Base-by-base conservation (phyloP, 2,329 filamentous ascomycete genomes). In the Xylaria sp. region DNA sequence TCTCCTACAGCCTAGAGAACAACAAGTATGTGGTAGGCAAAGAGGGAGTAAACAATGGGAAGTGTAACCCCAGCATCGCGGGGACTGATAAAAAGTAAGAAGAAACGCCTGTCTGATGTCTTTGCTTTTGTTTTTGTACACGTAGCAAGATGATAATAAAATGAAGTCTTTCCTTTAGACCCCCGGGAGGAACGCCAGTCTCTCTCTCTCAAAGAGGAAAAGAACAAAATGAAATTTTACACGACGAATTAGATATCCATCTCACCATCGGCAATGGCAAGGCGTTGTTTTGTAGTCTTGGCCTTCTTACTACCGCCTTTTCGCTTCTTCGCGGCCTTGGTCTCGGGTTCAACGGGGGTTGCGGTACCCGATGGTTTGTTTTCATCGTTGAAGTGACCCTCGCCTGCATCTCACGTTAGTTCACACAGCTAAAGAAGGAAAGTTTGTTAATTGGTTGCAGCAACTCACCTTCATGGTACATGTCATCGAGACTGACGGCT, bases 381-480 rank as follows among this genome's bases (percentile, higher is more conserved):
- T 75, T 86, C 87, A 79, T 97, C 94, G 75, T 98, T 95, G 82
- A 99, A 99, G 80, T 97, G 90, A 69, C 96, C 96, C 86, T 99
- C 96, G 76, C 95, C 95, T 98, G 77, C 63, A 56, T 63, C 70
- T 52, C 58, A 50, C 1, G 76, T 86, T 78, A 83, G 79, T 71
- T 72, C 32, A 60, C 62, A 61, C 41, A 61, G 37, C 44, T n/a
- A 44, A 39, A n/a, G 25, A 41, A 18, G 25, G 41, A 66, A 52
- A 37, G 5, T n/a, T 39, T 6, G 13, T 48, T 25, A 12, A 13
- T 1, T 20, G 6, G 70, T n/a, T 32, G 48, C 9, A 18, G 13
- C 4, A 64, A 83, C 93, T 90, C 81, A 97, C 96, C 96, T 87
- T 99, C 96, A 80, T 99, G 96, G 83, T 99, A 99, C 93, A 99